Conservation (phyloP, 2,329 filamentous ascomycete species). For the Pseudogymnoascus sp. region DNA sequence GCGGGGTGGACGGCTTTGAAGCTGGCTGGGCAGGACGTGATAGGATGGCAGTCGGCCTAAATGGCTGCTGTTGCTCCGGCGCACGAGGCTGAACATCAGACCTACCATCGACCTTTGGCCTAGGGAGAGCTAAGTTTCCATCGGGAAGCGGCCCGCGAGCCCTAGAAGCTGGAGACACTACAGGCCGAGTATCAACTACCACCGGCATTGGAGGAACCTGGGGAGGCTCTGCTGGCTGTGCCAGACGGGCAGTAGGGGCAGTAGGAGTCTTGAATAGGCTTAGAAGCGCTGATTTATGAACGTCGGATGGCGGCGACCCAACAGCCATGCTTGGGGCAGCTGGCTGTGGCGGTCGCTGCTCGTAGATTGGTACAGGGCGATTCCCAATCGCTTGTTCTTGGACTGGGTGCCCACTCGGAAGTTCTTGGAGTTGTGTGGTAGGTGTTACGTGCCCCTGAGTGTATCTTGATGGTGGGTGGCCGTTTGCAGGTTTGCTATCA, state of each 20-base stretch:
- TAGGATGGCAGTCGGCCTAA: constrained; percentile 7
- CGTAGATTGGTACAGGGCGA: constrained; percentile 11
- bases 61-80: background rate
- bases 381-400: background rate
- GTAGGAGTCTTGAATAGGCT: constrained; percentile 26
- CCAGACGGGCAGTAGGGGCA: constrained; percentile 17
- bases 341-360: constrained; percentile 14
- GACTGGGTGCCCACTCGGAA: constrained; percentile 17
- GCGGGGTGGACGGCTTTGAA: constrained; percentile 1
- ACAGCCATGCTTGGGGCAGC: constrained; percentile 12
- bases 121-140: constrained; percentile 14
- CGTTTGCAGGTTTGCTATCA: constrained; percentile 11
- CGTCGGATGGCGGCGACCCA: constrained; percentile 21
- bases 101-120: background rate
- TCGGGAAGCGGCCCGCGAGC: constrained; percentile 18
- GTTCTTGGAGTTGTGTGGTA: constrained; percentile 19
- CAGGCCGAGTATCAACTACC: background rate
- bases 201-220: background rate
- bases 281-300: constrained; percentile 24
- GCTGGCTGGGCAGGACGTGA: background rate
- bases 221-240: constrained; percentile 4
- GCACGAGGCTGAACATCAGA: constrained; percentile 13
- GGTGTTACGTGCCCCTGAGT: constrained; percentile 12
- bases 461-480: constrained; percentile 17
- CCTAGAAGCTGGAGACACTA: constrained; percentile 23